Evolutionary conservation across 139 green algal species (phyloP).

Genomic region (Tetratostichococcus sp.): DNA sequence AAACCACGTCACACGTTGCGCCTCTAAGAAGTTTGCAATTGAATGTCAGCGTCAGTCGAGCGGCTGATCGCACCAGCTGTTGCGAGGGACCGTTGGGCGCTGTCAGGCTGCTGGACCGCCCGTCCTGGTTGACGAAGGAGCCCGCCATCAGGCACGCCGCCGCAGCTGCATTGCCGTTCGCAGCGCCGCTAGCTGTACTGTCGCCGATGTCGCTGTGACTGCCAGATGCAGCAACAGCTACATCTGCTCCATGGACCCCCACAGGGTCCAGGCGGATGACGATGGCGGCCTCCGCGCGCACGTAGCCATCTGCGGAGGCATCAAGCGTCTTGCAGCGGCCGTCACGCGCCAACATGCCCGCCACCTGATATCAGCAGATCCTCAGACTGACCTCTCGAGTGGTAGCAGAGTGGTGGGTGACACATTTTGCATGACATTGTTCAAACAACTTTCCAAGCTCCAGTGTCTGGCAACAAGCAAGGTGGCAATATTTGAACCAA

Average conservation of each 20-base stretch:
- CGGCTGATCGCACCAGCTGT: slow-evolving; percentile 28
- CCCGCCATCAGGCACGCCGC: slow-evolving; percentile 18
- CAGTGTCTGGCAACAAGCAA: too few species aligned
- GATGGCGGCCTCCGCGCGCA: slow-evolving; percentile 24
- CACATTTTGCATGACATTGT: too few species aligned
- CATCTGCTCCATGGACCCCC: background rate
- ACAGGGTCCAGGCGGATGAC: slow-evolving; percentile 3
- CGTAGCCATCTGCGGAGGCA: slow-evolving; percentile 31
- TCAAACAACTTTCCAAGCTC: too few species aligned
- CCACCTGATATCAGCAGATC: slow-evolving; percentile 2
- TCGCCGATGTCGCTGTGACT: background rate
- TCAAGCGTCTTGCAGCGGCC: slow-evolving; percentile 48
- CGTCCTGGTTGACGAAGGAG: slow-evolving; percentile 75
- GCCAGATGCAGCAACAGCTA: background rate
- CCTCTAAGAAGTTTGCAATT: too few species aligned
- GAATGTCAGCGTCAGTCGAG: too few species aligned
- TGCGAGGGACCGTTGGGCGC: slow-evolving; percentile 80
- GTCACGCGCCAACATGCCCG: slow-evolving; percentile 58
- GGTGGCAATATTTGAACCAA: too few species aligned
- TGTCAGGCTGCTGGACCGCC: slow-evolving; percentile 71
- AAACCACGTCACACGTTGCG: too few species aligned
- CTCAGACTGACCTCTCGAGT: too few species aligned
- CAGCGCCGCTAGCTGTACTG: background rate
- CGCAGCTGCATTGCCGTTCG: background rate
- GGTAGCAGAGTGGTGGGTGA: too few species aligned